Evolutionary conservation across 2,329 filamentous ascomycete species (phyloP), one percentile per base, ranked within the genome.

Genomic region (Scedosporium minutisporum): DNA sequence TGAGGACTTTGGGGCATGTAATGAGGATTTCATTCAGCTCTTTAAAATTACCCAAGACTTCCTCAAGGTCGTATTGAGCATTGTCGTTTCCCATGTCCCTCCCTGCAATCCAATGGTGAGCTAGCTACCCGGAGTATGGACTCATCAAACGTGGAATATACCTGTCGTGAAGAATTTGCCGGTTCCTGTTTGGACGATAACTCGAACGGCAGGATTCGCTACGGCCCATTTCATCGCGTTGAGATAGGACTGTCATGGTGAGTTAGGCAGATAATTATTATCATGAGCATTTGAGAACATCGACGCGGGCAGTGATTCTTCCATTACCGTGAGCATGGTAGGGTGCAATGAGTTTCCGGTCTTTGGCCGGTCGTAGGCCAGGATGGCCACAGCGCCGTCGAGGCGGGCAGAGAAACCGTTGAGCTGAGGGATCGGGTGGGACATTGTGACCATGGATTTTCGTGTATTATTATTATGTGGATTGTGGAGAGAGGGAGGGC

Each of bases 101-200:
- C 12, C 51, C 51, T 55, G 21, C 12, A 55, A 51, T 51, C 3
- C 14, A 9, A 3, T 4, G 44, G 23, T 55, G 18, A 23, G 51
- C 23, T 18, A 21, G 18, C 33, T 12, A 2, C 23, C 16, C 12
- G 23, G 10, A 3, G 51, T 14, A 21, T 23, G 16, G 16, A n/a
- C n/a, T 21, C 10, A 1, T 14, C 18, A 6, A 25, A 21, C n/a
- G 10, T 38, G 18, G 42, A 48, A 55, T 23, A 23, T 55, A 55
- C 51, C 61, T 42, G 61, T 62, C 4, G 61, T 57, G 61, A 62
- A 62, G 61, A 62, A 62, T 51, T 62, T 62, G n/a, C 61, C 61
- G 9, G 33, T 57, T 29, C 61, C 61, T 14, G 61, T 62, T 29
- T 62, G 61, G 5, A 62, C 61, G 18, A 62, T 62, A 14, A 62